These are phyloP conservation scores for Achaetomium macrosporum DNA, from an alignment of 2,329 filamentous ascomycete genomes.

Conservation along the genomic window DNA sequence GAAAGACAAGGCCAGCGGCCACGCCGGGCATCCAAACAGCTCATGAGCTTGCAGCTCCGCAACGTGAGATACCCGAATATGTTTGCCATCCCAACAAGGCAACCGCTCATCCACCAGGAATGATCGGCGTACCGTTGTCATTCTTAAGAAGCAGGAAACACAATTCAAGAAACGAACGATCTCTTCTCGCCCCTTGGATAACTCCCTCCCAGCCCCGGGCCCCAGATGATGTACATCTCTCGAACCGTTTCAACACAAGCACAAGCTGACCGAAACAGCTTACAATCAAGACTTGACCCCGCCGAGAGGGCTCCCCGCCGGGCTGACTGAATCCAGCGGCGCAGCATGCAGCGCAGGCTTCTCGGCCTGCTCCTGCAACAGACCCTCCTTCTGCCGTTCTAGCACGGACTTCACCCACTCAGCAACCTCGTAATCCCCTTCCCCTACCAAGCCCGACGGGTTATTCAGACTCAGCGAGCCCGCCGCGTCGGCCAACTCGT, in stretches of 20 bases:
- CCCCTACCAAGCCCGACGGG: slow-evolving; percentile 30
- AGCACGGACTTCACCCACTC: slow-evolving; percentile 75
- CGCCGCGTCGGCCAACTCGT: slow-evolving; percentile 37
- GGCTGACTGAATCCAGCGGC: slow-evolving; percentile 68
- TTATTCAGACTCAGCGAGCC: slow-evolving; percentile 38
- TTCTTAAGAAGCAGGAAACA: neutral
- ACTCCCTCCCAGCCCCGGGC: neutral
- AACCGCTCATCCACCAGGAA: neutral
- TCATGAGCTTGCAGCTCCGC: too few species aligned
- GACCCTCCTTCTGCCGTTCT: slow-evolving; percentile 57
- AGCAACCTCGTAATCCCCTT: slow-evolving; percentile 76
- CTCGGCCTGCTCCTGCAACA: slow-evolving; percentile 36
- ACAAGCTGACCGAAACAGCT: too few species aligned
- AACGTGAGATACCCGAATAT: neutral
- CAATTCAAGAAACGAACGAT: neutral
- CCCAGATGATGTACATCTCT: neutral
- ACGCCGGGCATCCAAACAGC: too few species aligned
- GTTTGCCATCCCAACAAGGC: neutral
- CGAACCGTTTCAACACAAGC: neutral
- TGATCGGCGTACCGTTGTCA: neutral
- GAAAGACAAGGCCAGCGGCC: too few species aligned
- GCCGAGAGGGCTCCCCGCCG: slow-evolving; percentile 37
- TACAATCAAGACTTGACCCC: neutral
- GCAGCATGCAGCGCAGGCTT: slow-evolving; percentile 86
- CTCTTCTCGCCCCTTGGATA: neutral